These are phyloP conservation scores for Fagopyrum homotropicum DNA, from an alignment of 148 eudicot genomes.

Conservation along the genomic window DNA sequence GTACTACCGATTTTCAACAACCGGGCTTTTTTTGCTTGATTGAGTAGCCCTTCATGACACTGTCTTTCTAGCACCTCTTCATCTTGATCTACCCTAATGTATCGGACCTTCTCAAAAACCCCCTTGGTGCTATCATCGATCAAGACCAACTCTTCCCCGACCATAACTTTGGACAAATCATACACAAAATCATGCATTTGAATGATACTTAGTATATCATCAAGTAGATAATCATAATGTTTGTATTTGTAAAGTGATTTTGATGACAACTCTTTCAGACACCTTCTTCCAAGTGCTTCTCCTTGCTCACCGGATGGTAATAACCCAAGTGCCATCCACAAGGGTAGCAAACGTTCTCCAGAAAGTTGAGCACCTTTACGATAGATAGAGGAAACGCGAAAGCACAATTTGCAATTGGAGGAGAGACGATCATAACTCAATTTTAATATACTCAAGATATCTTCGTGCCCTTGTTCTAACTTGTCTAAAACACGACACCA, in stretches of 20 bases:
- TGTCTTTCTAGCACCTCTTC: too few relatives aligned
- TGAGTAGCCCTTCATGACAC: too few relatives aligned
- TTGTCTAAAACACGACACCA: too few relatives aligned
- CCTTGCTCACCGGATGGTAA: background rate
- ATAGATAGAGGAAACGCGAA: background rate
- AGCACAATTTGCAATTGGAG: constrained; percentile 3
- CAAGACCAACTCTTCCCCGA: too few relatives aligned
- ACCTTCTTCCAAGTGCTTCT: background rate
- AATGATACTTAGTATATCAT: background rate
- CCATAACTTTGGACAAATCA: too few relatives aligned
- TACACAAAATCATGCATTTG: background rate
- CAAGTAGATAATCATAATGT: too few relatives aligned
- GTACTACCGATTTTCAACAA: too few relatives aligned
- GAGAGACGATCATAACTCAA: constrained; percentile 3
- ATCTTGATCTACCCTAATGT: too few relatives aligned
- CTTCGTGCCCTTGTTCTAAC: too few relatives aligned
- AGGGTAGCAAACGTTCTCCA: background rate
- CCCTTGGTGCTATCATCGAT: too few relatives aligned
- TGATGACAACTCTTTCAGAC: background rate
- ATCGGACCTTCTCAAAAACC: too few relatives aligned
- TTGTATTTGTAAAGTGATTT: background rate
- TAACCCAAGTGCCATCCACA: constrained; percentile 11
- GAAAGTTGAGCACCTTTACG: background rate
- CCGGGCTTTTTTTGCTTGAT: too few relatives aligned
- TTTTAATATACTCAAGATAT: background rate